These are phyloP conservation scores for Hanseniaspora thailandica DNA, from an alignment of 805 yeast genomes.

Conservation along the genomic window DNA sequence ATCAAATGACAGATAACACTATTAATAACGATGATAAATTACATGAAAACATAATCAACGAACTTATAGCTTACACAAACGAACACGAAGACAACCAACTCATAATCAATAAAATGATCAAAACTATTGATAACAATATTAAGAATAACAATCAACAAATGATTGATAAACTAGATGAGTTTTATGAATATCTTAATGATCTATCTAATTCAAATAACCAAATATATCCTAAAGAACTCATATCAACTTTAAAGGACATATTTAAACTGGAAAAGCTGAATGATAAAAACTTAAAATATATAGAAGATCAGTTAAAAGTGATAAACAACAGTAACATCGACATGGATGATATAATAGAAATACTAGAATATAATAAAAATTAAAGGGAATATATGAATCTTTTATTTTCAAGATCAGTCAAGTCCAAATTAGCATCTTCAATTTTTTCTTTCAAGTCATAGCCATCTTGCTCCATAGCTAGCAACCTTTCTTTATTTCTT, in stretches of 20 bases:
- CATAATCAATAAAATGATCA: background rate
- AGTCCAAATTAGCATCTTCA: conserved; percentile 35
- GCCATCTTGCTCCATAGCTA: conserved; percentile 19
- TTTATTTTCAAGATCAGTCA: conserved; percentile 43
- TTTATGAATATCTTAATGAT: background rate
- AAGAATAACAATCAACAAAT: conserved; percentile 1
- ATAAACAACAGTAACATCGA: background rate
- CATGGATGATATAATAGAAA: background rate
- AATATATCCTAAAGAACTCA: background rate
- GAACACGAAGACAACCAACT: background rate
- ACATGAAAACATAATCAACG: background rate
- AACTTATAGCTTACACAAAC: background rate
- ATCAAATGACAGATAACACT: background rate
- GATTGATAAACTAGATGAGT: background rate
- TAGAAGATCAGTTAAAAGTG: conserved; percentile 1
- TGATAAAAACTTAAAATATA: background rate
- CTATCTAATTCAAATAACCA: background rate
- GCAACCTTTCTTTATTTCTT: conserved; percentile 31
- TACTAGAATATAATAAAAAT: conserved; percentile 1
- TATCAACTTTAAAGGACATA: background rate
- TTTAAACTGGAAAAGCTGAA: conserved; percentile 2
- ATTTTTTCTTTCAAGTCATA: conserved; percentile 22
- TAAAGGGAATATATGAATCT: conserved; percentile 40
- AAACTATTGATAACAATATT: conserved; percentile 3
- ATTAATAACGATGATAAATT: background rate